A percentile compares a stretch with the other conserved stretches of the same genome.
These are phyloP conservation scores for Teratosphaeriaceae sp. DNA, from an alignment of 2,329 filamentous ascomycete genomes.

Conservation along the genomic window DNA sequence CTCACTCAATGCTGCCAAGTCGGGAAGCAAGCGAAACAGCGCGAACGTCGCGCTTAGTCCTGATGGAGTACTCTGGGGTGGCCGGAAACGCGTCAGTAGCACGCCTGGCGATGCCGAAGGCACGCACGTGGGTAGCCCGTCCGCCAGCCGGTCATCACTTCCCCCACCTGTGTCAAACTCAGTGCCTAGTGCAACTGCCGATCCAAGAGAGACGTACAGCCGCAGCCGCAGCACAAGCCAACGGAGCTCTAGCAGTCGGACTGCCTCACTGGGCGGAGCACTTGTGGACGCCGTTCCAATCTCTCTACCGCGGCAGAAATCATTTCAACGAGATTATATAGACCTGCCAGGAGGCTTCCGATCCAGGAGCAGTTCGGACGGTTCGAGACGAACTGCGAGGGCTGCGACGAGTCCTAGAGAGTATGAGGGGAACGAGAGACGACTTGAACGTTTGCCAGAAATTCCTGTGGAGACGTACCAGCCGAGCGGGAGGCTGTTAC, in stretches of 20 bases:
- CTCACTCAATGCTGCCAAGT: neutral
- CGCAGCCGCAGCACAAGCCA: neutral
- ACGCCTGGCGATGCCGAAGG: neutral
- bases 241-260: neutral
- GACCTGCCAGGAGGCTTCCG: slow-evolving; percentile 7
- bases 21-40: neutral
- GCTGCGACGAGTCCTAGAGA: neutral
- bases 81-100: neutral
- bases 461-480: slow-evolving; percentile 8
- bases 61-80: slow-evolving; percentile 11
- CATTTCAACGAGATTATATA: slow-evolving; percentile 2
- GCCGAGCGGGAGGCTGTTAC: slow-evolving; percentile 3
- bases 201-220: neutral
- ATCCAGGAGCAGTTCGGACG: neutral
- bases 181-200: neutral
- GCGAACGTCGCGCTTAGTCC: neutral
- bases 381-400: neutral
- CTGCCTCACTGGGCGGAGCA: neutral
- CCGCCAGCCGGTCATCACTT: neutral
- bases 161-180: too few relatives aligned
- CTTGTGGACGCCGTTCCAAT: neutral
- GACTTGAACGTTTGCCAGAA: neutral
- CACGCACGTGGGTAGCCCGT: neutral
- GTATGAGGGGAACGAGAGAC: slow-evolving; percentile 4
- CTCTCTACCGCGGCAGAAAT: neutral